Evolutionary conservation across 2,329 filamentous ascomycete species (phyloP), one percentile per base, ranked within the genome.

Genomic region (Scedosporium aurantiacum): DNA sequence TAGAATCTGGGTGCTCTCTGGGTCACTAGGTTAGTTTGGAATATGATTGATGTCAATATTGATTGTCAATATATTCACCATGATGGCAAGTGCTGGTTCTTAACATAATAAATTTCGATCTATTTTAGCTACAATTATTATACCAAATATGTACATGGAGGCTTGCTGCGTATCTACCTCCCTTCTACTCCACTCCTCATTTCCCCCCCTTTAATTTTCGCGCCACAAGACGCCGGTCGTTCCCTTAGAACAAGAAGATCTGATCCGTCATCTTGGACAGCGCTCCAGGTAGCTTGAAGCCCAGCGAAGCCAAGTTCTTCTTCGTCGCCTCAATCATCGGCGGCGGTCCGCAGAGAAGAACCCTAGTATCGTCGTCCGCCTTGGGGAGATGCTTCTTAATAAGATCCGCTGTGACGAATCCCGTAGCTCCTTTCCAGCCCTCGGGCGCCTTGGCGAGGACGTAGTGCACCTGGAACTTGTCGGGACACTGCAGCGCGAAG

Each of bases 401-500:
- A 62, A 97, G 80, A 66, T 97, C 91, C 82, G 96, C 94, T 74
- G 77, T 89, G 72, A 99, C 88, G 79, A 80, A 87, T 64, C 94
- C 94, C 74, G 86, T 89, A 70, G 81, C 84, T 66, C 90, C 88
- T 61, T 76, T 75, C 91, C 91, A 96, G 63, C 90, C 83, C 56
- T 88, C 88, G 57, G 84, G 89, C 84, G 90, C 69, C 70, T 93
- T 90, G 79, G 96, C 90, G 40, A 99, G 82, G 58, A 92, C 83
- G 78, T 97, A 97, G 77, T 97, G 97, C 62, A 90, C 91, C 69
- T 90, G 86, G 88, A 99, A 97, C 66, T 91, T 88, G 76, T 91
- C 89, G n/a, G 94, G 94, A 79, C 92, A 96, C 58, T 88, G 91
- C 81, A 97, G 96, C 81, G 97, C 94, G 61, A 99, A 83, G 64